These are phyloP conservation scores for Alternaria metachromatica DNA, from an alignment of 2,329 filamentous ascomycete genomes.

Conservation along the genomic window DNA sequence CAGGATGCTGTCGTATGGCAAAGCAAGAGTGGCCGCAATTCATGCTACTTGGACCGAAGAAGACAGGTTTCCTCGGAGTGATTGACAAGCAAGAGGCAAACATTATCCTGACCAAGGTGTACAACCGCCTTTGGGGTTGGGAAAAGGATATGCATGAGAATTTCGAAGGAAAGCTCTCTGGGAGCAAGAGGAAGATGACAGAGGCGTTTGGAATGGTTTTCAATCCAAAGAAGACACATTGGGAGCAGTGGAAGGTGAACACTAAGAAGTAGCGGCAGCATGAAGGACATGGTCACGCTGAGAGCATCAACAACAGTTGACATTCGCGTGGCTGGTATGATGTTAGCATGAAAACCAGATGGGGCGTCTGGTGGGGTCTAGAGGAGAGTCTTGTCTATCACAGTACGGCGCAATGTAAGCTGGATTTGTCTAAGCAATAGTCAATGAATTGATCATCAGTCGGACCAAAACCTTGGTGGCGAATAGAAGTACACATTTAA, in stretches of 20 bases:
- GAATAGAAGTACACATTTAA: background rate
- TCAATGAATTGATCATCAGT: background rate
- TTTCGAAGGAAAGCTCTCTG: no score
- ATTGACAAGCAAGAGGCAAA: no score
- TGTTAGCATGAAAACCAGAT: background rate
- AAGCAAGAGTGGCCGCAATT: no score
- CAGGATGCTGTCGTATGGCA: no score
- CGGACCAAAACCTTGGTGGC: background rate
- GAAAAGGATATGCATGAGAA: no score
- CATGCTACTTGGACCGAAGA: no score
- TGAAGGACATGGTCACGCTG: background rate
- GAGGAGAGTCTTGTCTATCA: background rate
- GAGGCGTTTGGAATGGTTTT: accelerated
- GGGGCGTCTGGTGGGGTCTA: background rate
- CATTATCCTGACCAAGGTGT: no score
- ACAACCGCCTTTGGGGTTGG: no score
- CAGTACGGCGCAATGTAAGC: background rate
- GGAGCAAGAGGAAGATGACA: no score
- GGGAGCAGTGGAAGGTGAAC: background rate
- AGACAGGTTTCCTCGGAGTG: background rate
- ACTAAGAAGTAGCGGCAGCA: background rate
- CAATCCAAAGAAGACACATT: background rate
- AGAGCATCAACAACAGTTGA: background rate
- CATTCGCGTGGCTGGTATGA: background rate
- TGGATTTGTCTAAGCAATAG: background rate